These are phyloP conservation scores for Salvia rosmarinus DNA, from an alignment of 257 asterid species.

Conservation along the genomic window DNA sequence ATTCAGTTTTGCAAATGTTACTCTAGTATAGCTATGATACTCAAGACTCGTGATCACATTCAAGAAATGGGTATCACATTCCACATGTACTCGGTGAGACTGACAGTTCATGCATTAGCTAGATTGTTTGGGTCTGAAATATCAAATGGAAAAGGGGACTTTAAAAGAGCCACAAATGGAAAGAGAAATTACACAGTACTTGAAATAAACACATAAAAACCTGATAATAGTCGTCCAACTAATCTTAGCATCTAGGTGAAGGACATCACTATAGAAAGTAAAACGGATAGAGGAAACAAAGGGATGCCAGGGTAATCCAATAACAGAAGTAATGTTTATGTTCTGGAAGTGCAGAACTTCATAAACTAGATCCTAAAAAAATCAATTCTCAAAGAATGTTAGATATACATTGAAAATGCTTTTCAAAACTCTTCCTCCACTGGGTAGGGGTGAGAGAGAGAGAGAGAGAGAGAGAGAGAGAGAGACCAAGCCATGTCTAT, in stretches of 20 bases:
- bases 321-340: not conserved
- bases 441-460: not conserved
- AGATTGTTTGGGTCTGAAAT: not conserved
- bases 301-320: not conserved
- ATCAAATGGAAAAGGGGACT: not conserved
- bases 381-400: not conserved
- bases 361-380: not conserved
- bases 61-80: not conserved
- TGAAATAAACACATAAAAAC: not conserved
- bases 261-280: not conserved
- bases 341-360: not conserved
- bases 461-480: not conserved
- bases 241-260: constrained; percentile 7
- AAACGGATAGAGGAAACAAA: not conserved
- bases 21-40: not conserved
- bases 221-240: not conserved
- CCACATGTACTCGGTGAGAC: not conserved
- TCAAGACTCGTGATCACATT: not conserved
- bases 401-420: not conserved
- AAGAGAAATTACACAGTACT: not conserved
- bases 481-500: not conserved
- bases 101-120: not conserved
- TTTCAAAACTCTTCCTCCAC: not conserved
- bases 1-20: constrained; percentile 24
- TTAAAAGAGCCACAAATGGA: constrained; percentile 1